Percentiles rank a stretch among this genome's conserved stretches.
phyloP scores from a whole-genome alignment of 495 filamentous ascomycete species.

The Trichocladium antarcticum region DNA sequence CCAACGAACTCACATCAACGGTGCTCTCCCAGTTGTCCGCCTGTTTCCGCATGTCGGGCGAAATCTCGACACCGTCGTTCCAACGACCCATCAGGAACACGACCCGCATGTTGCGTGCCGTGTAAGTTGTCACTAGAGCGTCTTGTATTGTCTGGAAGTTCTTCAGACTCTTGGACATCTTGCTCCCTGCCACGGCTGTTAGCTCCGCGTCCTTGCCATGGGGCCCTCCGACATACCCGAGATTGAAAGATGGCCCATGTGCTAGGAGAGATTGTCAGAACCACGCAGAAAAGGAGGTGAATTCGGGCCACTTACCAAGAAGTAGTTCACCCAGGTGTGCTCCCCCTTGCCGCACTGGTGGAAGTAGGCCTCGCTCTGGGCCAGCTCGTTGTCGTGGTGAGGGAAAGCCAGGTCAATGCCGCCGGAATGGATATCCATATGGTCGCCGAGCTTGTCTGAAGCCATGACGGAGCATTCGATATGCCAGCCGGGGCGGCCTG shows the following conservation, averaged over 20 bases:
- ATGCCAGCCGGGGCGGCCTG: conserved; percentile 88
- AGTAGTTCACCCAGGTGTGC: conserved; percentile 90
- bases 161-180: conserved; percentile 93
- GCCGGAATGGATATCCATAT: conserved; percentile 88
- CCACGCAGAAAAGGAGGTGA: too few relatives aligned
- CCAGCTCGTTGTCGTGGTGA: conserved; percentile 93
- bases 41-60: conserved; percentile 61
- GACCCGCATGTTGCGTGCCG: conserved; percentile 66
- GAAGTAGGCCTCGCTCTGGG: conserved; percentile 86
- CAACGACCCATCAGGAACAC: conserved; percentile 81
- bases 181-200: conserved; percentile 41
- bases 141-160: conserved; percentile 95
- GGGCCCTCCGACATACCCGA: conserved; percentile 28
- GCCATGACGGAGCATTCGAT: conserved; percentile 99
- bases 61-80: conserved; percentile 88
- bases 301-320: conserved; percentile 37
- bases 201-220: not conserved
- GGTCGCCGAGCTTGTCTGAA: conserved; percentile 64
- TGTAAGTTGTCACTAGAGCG: conserved; percentile 65
- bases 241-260: conserved; percentile 91
- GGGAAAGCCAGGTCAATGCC: conserved; percentile 91
- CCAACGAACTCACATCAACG: conserved; percentile 45
- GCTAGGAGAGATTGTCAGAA: conserved; percentile 21
- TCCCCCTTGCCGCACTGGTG: conserved; percentile 38
- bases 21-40: conserved; percentile 71